Conservation (phyloP, 2,329 filamentous ascomycete genomes). For the Fusarium sp. region DNA sequence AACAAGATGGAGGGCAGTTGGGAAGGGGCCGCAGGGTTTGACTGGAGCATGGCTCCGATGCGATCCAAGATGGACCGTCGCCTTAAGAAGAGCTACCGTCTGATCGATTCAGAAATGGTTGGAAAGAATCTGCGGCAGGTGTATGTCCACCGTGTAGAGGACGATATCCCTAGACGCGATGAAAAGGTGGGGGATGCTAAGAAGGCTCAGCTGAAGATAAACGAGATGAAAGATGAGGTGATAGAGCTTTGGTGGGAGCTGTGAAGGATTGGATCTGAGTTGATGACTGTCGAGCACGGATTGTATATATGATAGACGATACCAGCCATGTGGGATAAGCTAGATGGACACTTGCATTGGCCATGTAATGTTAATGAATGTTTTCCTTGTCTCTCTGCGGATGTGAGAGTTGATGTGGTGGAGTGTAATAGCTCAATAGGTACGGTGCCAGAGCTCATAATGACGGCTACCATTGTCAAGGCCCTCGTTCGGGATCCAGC, state of each 20-base stretch:
- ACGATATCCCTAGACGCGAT: constrained; percentile 48
- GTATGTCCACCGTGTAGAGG: constrained; percentile 62
- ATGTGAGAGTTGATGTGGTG: constrained; percentile 18
- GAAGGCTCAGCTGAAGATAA: constrained; percentile 24
- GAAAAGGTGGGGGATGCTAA: constrained; percentile 45
- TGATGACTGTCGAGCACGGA: constrained; percentile 11
- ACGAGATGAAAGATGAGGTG: constrained; percentile 56
- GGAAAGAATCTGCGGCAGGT: constrained; percentile 64
- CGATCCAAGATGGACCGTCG: constrained; percentile 50
- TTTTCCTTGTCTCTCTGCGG: constrained; percentile 32
- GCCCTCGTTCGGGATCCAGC: background rate
- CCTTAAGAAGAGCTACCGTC: constrained; percentile 64
- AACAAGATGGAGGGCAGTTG: constrained; percentile 67
- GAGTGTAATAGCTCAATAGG: constrained; percentile 12
- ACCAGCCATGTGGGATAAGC: constrained; percentile 32
- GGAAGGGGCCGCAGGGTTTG: constrained; percentile 61
- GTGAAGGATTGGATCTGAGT: constrained; percentile 17
- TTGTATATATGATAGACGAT: constrained; percentile 42
- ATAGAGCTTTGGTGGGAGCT: constrained; percentile 62
- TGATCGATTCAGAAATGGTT: constrained; percentile 59
- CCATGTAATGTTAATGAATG: constrained; percentile 43
- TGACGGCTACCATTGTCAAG: background rate
- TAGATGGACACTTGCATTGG: constrained; percentile 32
- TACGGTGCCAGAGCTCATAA: background rate
- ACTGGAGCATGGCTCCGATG: constrained; percentile 67